Evolutionary conservation across 192 early-diverging fungal genomes (phyloP).

Genomic region (Diversispora eburnea): DNA sequence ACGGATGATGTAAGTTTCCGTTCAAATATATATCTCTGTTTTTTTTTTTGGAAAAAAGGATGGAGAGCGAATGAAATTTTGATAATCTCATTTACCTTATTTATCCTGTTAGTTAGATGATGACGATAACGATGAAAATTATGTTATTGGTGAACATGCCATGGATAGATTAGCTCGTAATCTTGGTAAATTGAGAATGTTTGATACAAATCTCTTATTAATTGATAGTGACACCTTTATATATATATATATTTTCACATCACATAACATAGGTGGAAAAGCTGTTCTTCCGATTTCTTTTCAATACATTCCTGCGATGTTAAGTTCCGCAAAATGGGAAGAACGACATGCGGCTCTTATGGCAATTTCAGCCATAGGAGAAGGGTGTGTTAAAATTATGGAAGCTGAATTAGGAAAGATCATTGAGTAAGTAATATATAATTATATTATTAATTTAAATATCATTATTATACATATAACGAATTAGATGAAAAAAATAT

Average conservation of each 20-base stretch:
- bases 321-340: slow-evolving; percentile 80
- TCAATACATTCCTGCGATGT: slow-evolving; percentile 83
- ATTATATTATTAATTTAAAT: neutral
- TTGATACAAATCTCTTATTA: neutral
- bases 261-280: slow-evolving; percentile 64
- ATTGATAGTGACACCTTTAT: neutral
- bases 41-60: no score
- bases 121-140: slow-evolving; percentile 84
- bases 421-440: slow-evolving; percentile 42
- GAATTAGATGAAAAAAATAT: no score
- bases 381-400: slow-evolving; percentile 96
- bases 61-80: neutral
- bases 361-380: slow-evolving; percentile 94
- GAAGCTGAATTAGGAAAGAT: slow-evolving; percentile 83
- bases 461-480: no score
- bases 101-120: slow-evolving; percentile 64
- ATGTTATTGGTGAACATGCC: slow-evolving; percentile 91
- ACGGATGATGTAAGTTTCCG: slow-evolving; percentile 64
- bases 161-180: slow-evolving; percentile 89
- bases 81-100: neutral
- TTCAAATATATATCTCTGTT: neutral
- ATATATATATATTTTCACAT: neutral
- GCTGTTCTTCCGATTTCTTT: slow-evolving; percentile 86
- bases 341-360: slow-evolving; percentile 89
- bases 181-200: slow-evolving; percentile 39